phyloP scores from a whole-genome alignment of 176 grass and related monocot genomes.

The Saccharum officinarum region DNA sequence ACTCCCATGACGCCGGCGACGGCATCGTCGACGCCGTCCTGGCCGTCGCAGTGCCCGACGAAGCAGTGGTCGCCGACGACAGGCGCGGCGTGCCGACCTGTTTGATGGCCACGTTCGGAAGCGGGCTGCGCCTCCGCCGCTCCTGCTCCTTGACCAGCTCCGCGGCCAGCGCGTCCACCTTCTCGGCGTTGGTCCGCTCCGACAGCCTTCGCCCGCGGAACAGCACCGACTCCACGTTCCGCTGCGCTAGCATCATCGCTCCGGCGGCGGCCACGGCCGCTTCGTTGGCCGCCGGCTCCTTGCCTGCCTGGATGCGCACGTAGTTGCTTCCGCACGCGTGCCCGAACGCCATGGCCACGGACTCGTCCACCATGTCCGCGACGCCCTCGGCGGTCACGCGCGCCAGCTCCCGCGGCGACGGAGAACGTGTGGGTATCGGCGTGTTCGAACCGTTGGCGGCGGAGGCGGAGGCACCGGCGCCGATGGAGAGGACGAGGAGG shows the following conservation, averaged over 20 bases:
- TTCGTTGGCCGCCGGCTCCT: neutral
- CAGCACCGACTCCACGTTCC: constrained; percentile 63
- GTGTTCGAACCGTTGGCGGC: neutral
- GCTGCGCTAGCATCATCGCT: constrained; percentile 54
- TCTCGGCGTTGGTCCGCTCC: constrained; percentile 57
- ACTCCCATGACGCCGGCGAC: constrained; percentile 42
- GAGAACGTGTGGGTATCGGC: constrained; percentile 33
- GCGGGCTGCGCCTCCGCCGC: constrained; percentile 45
- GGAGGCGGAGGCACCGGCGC: constrained; percentile 1
- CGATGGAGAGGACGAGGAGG: constrained; percentile 33
- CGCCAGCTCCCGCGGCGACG: constrained; percentile 45
- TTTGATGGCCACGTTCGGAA: constrained; percentile 56
- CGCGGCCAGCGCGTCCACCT: constrained; percentile 45
- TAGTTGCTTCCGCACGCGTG: constrained; percentile 48
- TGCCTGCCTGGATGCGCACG: constrained; percentile 47
- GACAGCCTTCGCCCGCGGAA: constrained; percentile 61
- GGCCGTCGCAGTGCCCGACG: constrained; percentile 30
- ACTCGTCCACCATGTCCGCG: constrained; percentile 55
- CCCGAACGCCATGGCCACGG: constrained; percentile 71
- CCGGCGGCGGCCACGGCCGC: constrained; percentile 5
- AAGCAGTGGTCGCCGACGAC: constrained; percentile 49
- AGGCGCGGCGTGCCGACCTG: constrained; percentile 54
- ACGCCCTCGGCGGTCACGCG: constrained; percentile 36
- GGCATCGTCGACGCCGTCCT: constrained; percentile 44
- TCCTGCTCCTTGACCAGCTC: constrained; percentile 78